Percentiles rank a stretch among this genome's conserved stretches.
Conservation (phyloP, 306 rosid species). For the Vigna hirtella region DNA sequence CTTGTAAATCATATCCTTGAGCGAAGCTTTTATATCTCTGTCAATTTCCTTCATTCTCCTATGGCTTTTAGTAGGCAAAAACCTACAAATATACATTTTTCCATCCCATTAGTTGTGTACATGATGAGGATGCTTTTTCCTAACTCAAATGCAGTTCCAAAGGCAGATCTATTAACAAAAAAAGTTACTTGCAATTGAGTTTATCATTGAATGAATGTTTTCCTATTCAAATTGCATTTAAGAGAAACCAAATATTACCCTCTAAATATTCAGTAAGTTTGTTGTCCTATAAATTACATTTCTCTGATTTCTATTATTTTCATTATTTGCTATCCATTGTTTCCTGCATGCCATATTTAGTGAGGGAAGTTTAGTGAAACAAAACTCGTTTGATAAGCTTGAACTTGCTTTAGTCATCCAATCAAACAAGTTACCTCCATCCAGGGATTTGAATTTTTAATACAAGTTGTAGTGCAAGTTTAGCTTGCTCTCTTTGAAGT, state of each 20-base stretch:
- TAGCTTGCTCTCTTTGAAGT: conserved; percentile 49
- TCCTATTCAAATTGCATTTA: background rate
- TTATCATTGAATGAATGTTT: background rate
- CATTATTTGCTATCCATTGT: background rate
- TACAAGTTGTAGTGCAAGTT: background rate
- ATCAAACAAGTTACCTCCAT: conserved; percentile 48
- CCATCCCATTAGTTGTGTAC: background rate
- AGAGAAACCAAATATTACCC: background rate
- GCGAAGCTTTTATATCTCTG: conserved; percentile 42
- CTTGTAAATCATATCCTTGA: conserved; percentile 50
- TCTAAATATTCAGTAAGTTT: background rate
- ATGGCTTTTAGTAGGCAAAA: conserved; percentile 47
- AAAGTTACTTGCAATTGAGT: background rate
- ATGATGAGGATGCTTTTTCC: background rate
- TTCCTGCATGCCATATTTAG: background rate
- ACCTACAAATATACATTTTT: conserved; percentile 43
- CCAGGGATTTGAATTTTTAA: conserved; percentile 50
- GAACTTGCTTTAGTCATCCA: background rate
- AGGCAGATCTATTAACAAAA: too few species aligned
- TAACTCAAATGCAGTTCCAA: background rate
- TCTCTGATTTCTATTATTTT: background rate
- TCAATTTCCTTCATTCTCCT: conserved; percentile 51
- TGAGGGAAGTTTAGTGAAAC: background rate
- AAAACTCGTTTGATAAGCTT: background rate
- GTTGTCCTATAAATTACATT: background rate